A percentile compares a stretch with the other conserved stretches of the same genome.
Evolutionary conservation across 768 basidiomycete genomes (phyloP).

Genomic region (Mycena haematopus): DNA sequence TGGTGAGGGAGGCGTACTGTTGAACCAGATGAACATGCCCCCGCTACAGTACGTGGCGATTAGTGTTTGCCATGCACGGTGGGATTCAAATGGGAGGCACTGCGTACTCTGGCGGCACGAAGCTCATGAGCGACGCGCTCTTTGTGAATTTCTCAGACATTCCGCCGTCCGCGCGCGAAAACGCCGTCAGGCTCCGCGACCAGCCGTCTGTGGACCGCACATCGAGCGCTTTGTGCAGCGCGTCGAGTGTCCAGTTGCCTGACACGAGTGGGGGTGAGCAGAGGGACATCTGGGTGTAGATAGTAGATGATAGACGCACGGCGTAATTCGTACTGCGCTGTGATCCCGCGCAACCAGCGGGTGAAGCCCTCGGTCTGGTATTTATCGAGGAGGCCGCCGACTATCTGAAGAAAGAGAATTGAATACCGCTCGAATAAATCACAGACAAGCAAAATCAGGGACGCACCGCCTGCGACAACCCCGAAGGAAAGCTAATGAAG

Average conservation of each 20-base stretch:
- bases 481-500: conserved; percentile 59
- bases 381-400: conserved; percentile 25
- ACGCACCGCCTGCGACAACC: conserved; percentile 63
- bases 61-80: background rate
- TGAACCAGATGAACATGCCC: conserved; percentile 31
- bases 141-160: conserved; percentile 27
- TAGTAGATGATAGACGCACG: conserved; percentile 22
- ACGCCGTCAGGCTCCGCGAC: conserved; percentile 22
- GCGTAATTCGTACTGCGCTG: conserved; percentile 29
- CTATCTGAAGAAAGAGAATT: conserved; percentile 11
- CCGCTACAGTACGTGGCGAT: conserved; percentile 20
- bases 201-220: conserved; percentile 12
- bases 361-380: conserved; percentile 23
- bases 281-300: background rate
- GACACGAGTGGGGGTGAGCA: background rate
- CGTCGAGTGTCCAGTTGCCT: conserved; percentile 29
- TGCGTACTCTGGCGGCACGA: conserved; percentile 29
- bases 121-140: conserved; percentile 26
- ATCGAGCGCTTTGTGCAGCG: conserved; percentile 23
- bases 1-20: conserved; percentile 10
- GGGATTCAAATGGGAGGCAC: background rate
- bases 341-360: conserved; percentile 29
- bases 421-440: background rate
- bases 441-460: conserved; percentile 23
- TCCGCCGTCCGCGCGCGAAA: conserved; percentile 16